phyloP scores from a whole-genome alignment of 805 yeast genomes.

The Saccharomycopsis fodiens region DNA sequence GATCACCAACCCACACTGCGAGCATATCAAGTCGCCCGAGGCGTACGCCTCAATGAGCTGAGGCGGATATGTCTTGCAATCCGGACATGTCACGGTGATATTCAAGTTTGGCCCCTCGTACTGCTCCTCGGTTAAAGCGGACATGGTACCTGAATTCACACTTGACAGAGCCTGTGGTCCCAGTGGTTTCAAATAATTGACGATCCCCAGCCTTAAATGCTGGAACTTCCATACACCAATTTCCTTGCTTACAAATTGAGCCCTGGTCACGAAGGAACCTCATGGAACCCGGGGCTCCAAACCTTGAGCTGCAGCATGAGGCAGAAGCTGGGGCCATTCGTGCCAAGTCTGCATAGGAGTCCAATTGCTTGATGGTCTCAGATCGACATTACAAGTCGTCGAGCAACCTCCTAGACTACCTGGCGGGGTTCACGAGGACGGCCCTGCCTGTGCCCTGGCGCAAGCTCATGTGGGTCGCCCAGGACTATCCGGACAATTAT shows the following conservation, averaged over 20 bases:
- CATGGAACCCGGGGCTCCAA: too few species aligned
- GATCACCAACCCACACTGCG: slow-evolving; percentile 88
- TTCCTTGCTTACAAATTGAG: background rate
- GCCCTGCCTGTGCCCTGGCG: slow-evolving; percentile 50
- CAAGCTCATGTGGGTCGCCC: slow-evolving; percentile 76
- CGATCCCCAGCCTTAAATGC: background rate
- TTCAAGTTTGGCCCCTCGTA: slow-evolving; percentile 70
- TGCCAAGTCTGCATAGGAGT: background rate
- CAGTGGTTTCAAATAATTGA: background rate
- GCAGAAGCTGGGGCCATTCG: too few species aligned
- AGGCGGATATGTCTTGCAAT: slow-evolving; percentile 93
- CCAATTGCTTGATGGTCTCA: background rate
- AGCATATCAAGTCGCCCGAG: slow-evolving; percentile 98
- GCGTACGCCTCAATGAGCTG: slow-evolving; percentile 90
- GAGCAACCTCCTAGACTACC: slow-evolving; percentile 7
- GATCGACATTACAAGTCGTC: slow-evolving; percentile 10
- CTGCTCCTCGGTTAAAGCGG: background rate
- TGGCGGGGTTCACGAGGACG: background rate
- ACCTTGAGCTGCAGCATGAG: too few species aligned
- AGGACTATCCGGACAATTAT: slow-evolving; percentile 86
- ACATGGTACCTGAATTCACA: background rate
- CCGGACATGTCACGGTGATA: slow-evolving; percentile 89
- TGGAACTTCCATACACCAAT: background rate
- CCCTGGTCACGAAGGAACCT: too few species aligned
- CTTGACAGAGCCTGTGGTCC: background rate